A percentile compares a stretch with the other conserved stretches of the same genome.
Conservation (phyloP, 192 early-diverging fungal species). For the Linnemannia zychae region DNA sequence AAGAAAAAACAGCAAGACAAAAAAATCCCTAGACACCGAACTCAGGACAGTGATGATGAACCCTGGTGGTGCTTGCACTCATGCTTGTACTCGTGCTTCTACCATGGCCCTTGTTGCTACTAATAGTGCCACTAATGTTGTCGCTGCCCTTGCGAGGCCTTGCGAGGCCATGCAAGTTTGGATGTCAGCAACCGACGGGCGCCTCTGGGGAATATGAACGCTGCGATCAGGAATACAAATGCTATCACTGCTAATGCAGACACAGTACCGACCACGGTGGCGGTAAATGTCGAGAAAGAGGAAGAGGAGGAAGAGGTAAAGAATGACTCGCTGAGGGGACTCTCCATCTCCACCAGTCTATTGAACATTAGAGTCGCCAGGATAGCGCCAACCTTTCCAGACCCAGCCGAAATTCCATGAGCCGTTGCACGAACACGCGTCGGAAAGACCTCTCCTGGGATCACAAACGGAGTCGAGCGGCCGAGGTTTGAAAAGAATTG, state of each 20-base stretch:
- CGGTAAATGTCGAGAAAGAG: too few species aligned
- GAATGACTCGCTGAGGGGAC: conserved; percentile 52
- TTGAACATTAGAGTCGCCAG: conserved; percentile 72
- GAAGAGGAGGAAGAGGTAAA: conserved; percentile 48
- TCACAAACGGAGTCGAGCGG: conserved; percentile 77
- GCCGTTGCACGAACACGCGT: conserved; percentile 78
- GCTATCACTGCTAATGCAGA: neutral
- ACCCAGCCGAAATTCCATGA: conserved; percentile 85
- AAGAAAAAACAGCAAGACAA: too few species aligned
- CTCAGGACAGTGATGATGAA: neutral
- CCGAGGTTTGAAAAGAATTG: conserved; percentile 65
- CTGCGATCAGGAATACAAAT: neutral
- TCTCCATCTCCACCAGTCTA: conserved; percentile 60
- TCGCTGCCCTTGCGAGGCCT: too few species aligned
- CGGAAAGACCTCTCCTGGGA: conserved; percentile 82
- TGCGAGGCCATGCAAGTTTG: neutral
- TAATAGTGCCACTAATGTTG: too few species aligned
- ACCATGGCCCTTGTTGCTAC: neutral
- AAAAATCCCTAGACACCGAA: neutral
- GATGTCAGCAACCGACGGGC: neutral
- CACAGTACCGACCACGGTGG: neutral
- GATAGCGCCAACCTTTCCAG: conserved; percentile 82
- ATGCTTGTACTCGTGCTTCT: neutral
- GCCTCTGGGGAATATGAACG: neutral
- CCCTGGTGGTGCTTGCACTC: neutral